Evolutionary conservation across 352 stramenopile species (phyloP).

Genomic region (Phytophthora macrochlamydospora): DNA sequence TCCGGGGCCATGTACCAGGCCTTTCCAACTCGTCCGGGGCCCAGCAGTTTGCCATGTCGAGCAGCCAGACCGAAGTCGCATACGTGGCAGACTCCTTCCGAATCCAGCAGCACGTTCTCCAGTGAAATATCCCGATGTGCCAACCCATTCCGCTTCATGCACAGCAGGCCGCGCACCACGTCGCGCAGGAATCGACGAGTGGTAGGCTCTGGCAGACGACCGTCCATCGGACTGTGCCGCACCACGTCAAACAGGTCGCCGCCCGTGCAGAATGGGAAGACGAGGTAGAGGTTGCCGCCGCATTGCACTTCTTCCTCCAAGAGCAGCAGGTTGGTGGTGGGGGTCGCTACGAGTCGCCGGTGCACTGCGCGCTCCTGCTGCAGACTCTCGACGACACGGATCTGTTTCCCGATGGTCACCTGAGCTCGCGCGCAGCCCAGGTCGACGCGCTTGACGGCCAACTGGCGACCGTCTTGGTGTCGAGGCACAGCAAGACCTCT

Average conservation of each 20-base stretch:
- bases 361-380: slow-evolving; percentile 56
- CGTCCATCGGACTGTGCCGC: slow-evolving; percentile 37
- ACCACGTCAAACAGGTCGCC: slow-evolving; percentile 66
- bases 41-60: slow-evolving; percentile 24
- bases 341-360: slow-evolving; percentile 33
- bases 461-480: slow-evolving; percentile 41
- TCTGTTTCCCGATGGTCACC: slow-evolving; percentile 40
- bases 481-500: slow-evolving; percentile 57
- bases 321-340: slow-evolving; percentile 48
- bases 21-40: slow-evolving; percentile 56
- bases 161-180: slow-evolving; percentile 36
- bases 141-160: slow-evolving; percentile 50
- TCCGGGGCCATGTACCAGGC: slow-evolving; percentile 74
- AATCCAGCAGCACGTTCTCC: slow-evolving; percentile 62
- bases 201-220: slow-evolving; percentile 37
- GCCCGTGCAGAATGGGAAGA: slow-evolving; percentile 59
- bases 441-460: slow-evolving; percentile 62
- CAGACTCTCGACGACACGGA: slow-evolving; percentile 55
- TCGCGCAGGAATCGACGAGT: slow-evolving; percentile 45
- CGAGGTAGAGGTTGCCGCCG: slow-evolving; percentile 44
- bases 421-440: slow-evolving; percentile 37
- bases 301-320: slow-evolving; percentile 53
- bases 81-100: slow-evolving; percentile 44
- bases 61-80: slow-evolving; percentile 62
- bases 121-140: slow-evolving; percentile 68